Base-by-base conservation (phyloP, 73 alveolate species). In the Paraurostyla sp. region DNA sequence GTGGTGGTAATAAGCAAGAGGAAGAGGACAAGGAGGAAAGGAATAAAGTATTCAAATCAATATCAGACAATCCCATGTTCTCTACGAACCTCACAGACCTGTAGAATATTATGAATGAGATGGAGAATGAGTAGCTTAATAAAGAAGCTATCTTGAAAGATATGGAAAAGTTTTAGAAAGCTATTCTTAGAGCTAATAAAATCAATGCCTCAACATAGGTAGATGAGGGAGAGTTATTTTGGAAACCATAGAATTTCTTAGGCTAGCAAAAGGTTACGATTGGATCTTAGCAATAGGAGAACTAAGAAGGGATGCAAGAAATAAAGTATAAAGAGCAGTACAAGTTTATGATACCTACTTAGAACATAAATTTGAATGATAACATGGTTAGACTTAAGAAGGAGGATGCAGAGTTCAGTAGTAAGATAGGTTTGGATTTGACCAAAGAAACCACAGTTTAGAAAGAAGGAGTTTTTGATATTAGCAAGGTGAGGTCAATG, bases 381-480 rank as follows among this genome's bases (percentile, higher is more conserved):
- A 80, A 76, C 35, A 59, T 87, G 36, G 71, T 32, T 15, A 38
- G 27, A 0, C 48, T 88, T 0, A 88, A 88, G 57, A 57, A 76
- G 45, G 91, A 88, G 36, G 91, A 88, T 25, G 15, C 20, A 40
- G 73, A 54, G 41, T 35, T 88, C 59, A 16, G 76, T 23, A 15
- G 22, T 36, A 52, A 58, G 41, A 45, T 88, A 23, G 94, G 94
- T 32, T 45, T 88, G 15, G 90, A 88, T 54, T 35, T 78, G 9
- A 60, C 40, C 40, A 58, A 56, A 23, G 91, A 88, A 25, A 51
- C 75, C 22, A 58, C 68, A 22, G 73, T 45, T 30, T 51, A 15
- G 7, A 80, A 65, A 69, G 88, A 88, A 51, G 89, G 89, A 11
- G 92, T 89, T 18, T 85, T 89, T 30, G 95, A 89, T 16, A 81